phyloP scores from a whole-genome alignment of 257 asterid species.

The Avicennia marina region DNA sequence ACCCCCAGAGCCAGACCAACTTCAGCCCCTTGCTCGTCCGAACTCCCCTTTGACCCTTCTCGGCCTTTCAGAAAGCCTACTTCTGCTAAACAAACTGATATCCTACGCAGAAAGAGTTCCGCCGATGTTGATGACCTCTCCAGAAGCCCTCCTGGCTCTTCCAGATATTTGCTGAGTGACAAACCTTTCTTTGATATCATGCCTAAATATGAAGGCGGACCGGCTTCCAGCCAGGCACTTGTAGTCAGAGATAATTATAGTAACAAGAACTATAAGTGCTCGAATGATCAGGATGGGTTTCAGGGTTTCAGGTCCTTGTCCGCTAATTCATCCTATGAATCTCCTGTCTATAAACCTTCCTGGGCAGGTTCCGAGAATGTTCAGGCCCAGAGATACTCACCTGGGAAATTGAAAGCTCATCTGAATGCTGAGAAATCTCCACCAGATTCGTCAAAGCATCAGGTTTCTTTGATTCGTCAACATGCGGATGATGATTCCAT shows the following conservation, averaged over 20 bases:
- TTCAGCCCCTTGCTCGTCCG: slow-evolving; percentile 55
- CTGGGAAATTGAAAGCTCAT: slow-evolving; percentile 25
- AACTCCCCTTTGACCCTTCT: slow-evolving; percentile 58
- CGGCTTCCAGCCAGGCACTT: slow-evolving; percentile 18
- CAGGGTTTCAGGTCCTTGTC: slow-evolving; percentile 44
- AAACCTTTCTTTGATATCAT: slow-evolving; percentile 33
- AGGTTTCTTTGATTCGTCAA: slow-evolving; percentile 14
- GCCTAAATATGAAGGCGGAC: slow-evolving; percentile 22
- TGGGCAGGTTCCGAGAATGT: no score
- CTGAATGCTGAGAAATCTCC: slow-evolving; percentile 28
- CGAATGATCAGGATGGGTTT: slow-evolving; percentile 16
- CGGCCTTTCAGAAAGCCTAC: slow-evolving; percentile 22
- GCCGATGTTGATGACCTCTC: slow-evolving; percentile 48
- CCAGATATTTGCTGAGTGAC: slow-evolving; percentile 43
- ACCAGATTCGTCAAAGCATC: slow-evolving; percentile 25
- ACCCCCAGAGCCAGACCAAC: slow-evolving; percentile 18
- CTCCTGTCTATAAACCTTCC: slow-evolving; percentile 36
- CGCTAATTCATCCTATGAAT: slow-evolving; percentile 25
- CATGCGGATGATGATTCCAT: not conserved
- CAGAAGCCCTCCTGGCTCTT: slow-evolving; percentile 21
- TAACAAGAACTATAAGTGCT: slow-evolving; percentile 12
- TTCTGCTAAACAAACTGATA: slow-evolving; percentile 25
- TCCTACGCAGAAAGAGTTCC: slow-evolving; percentile 56
- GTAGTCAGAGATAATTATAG: not conserved
- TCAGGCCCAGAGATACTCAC: slow-evolving; percentile 2